Base-by-base conservation (phyloP, 78 protist genomes). In the Cavenderia fasciculata region DNA sequence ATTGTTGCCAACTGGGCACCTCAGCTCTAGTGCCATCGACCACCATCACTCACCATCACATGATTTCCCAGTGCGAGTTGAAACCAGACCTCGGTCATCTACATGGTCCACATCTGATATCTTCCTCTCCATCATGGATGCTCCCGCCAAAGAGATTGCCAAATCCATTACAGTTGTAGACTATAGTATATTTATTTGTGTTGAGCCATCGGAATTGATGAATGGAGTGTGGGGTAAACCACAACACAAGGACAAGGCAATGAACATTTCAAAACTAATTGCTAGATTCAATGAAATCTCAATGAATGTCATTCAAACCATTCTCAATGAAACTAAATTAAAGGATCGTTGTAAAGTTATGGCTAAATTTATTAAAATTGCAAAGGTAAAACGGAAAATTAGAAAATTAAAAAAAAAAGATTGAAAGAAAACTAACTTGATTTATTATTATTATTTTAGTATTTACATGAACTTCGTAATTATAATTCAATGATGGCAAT, bases 141-240 rank as follows among this genome's bases (percentile, higher is more conserved):
- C 88, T 46, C 88, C 88, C 11, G 70, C 76, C 0, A 79, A 79
- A 54, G 88, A 79, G 34, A 79, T 79, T 52, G 88, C 88, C 4
- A 79, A 79, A 29, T 46, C 88, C 23, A 29, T 79, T 21, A 79
- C 88, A 4, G 88, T 44, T 10, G 65, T 79, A 18, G 88, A 79
- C 27, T 79, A 51, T 36, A 34, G 77, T n/a, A 79, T 79, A 16
- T 79, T 79, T 56, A 33, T 79, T 46, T 79, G 88, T 41, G 66
- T 79, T 41, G 88, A 79, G 70, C 40, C 88, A 18, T 65, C 47
- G 52, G 88, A 79, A 47, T 40, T 79, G 14, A 66, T 79, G 88
- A 79, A 79, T 79, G 88, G 88, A n/a, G 88, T 73, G n/a, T 79
- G 88, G 74, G 76, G 76, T 19, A 79, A 79, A 66, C 61, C 74